These are phyloP conservation scores for Ophiognomonia clavigignenti-juglandacearum DNA, from an alignment of 2,329 filamentous ascomycete genomes.

Conservation along the genomic window DNA sequence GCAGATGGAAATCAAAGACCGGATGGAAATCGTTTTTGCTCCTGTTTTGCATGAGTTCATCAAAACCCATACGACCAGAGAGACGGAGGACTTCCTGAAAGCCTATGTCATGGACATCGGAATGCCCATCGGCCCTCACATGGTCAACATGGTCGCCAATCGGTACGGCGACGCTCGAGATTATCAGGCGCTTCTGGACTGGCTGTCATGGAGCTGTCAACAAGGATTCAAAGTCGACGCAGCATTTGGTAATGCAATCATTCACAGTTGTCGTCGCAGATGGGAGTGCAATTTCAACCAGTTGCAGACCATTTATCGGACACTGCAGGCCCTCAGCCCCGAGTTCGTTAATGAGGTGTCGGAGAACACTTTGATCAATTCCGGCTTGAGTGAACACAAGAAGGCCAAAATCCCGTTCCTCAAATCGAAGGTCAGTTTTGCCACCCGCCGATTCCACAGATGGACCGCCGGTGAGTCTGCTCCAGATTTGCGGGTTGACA, in stretches of 20 bases:
- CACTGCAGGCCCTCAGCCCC: conserved; percentile 28
- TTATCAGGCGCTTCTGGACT: conserved; percentile 31
- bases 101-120: conserved; percentile 30
- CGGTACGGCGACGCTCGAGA: conserved; percentile 37
- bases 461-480: neutral
- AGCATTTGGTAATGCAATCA: conserved; percentile 34
- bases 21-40: conserved; percentile 28
- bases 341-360: conserved; percentile 32
- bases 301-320: conserved; percentile 29
- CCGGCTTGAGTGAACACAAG: conserved; percentile 1
- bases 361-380: conserved; percentile 19
- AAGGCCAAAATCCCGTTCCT: conserved; percentile 3
- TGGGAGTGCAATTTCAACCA: conserved; percentile 34
- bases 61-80: conserved; percentile 31
- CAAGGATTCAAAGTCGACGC: conserved; percentile 32
- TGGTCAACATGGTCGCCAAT: conserved; percentile 38
- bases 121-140: conserved; percentile 29
- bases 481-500: conserved; percentile 9
- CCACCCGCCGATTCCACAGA: conserved; percentile 6
- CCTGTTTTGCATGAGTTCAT: conserved; percentile 34
- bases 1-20: conserved; percentile 21
- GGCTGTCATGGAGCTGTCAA: conserved; percentile 34
- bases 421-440: conserved; percentile 4
- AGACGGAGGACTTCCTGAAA: conserved; percentile 35
- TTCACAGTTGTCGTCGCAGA: conserved; percentile 30